A percentile compares a stretch with the other conserved stretches of the same genome.
Conservation (phyloP, 1,139 yeast genomes). For the Zygotorulaspora mrakii region DNA sequence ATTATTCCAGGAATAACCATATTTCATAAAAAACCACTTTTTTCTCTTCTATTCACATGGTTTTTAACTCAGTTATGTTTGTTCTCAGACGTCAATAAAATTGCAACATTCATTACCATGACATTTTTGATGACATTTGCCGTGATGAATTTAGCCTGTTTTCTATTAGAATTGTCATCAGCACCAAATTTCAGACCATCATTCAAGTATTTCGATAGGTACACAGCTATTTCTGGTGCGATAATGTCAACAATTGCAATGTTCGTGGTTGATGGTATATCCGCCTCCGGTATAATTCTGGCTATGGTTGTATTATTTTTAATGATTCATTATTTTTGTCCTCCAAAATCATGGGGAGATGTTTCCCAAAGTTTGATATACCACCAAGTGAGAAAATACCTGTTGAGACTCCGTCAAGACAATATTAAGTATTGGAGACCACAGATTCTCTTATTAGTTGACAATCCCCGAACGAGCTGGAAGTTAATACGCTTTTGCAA, state of each 20-base stretch:
- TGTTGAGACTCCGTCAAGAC: constrained; percentile 75
- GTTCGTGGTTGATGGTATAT: constrained; percentile 89
- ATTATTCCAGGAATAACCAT: constrained; percentile 70
- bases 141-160: constrained; percentile 90
- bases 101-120: constrained; percentile 94
- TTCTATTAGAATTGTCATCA: constrained; percentile 76
- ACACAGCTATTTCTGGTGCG: constrained; percentile 78
- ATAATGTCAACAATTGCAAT: constrained; percentile 69
- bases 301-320: constrained; percentile 64
- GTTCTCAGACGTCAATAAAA: constrained; percentile 85
- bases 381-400: constrained; percentile 91
- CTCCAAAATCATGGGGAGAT: constrained; percentile 97
- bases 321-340: constrained; percentile 81
- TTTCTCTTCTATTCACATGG: constrained; percentile 74
- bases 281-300: constrained; percentile 73
- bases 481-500: constrained; percentile 90
- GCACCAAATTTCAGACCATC: constrained; percentile 98
- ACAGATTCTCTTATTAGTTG: constrained; percentile 79
- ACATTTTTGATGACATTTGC: constrained; percentile 94
- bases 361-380: constrained; percentile 90
- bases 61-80: constrained; percentile 74
- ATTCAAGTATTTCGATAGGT: constrained; percentile 76
- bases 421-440: constrained; percentile 98
- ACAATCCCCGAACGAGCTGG: constrained; percentile 89
- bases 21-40: constrained; percentile 60